phyloP scores from a whole-genome alignment of 2,329 filamentous ascomycete species.

The Botrytis porri region DNA sequence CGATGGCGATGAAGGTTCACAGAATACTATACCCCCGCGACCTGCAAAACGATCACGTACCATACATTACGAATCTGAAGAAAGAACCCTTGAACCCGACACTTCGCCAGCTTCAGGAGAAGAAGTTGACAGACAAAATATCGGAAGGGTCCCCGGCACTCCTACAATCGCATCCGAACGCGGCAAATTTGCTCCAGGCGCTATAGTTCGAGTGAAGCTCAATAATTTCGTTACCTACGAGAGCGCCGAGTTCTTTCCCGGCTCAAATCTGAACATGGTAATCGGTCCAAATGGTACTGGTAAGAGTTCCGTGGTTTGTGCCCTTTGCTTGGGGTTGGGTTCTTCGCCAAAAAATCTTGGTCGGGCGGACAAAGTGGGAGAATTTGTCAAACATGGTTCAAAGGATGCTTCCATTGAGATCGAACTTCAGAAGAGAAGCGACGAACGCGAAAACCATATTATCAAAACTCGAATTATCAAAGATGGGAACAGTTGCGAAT shows the following conservation, averaged over 20 bases:
- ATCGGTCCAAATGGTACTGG: constrained; percentile 98
- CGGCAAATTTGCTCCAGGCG: constrained; percentile 55
- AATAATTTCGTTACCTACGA: constrained; percentile 95
- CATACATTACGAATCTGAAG: constrained; percentile 20
- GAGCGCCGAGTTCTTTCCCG: constrained; percentile 83
- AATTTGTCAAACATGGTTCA: constrained; percentile 90
- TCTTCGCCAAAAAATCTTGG: constrained; percentile 80
- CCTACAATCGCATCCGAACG: background rate
- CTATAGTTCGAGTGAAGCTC: constrained; percentile 83
- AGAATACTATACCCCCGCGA: constrained; percentile 24
- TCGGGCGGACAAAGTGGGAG: constrained; percentile 76
- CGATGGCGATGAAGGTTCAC: constrained; percentile 32
- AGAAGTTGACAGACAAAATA: background rate
- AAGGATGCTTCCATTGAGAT: constrained; percentile 81
- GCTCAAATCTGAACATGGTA: constrained; percentile 95
- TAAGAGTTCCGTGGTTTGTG: constrained; percentile 95
- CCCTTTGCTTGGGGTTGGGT: constrained; percentile 89
- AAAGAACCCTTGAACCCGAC: constrained; percentile 19
- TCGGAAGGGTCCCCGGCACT: background rate
- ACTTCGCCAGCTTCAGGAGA: constrained; percentile 20
- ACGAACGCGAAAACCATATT: constrained; percentile 63
- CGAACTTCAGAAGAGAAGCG: constrained; percentile 68
- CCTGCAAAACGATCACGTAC: constrained; percentile 33
- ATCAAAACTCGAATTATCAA: constrained; percentile 74
- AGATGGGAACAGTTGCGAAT: constrained; percentile 79